Percentiles rank a stretch among this genome's conserved stretches.
phyloP scores from a whole-genome alignment of 441 rosid species.

The Syzygium malaccense region DNA sequence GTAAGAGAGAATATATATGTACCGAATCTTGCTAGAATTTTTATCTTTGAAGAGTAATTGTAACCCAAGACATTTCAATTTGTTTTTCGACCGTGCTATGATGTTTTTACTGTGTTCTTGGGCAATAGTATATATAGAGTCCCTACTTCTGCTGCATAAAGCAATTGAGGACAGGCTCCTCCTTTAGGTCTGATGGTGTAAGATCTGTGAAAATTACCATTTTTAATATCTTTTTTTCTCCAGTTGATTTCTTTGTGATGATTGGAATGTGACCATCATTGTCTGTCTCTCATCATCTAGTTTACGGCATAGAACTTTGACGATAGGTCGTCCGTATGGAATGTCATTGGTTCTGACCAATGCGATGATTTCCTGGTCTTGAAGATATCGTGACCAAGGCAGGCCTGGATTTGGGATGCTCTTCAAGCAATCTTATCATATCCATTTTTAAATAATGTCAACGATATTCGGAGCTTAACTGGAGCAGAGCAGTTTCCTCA shows the following conservation, averaged over 20 bases:
- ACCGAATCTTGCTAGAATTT: background rate
- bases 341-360: background rate
- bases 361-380: background rate
- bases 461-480: background rate
- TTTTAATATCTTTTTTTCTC: background rate
- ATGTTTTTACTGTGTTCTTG: background rate
- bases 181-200: background rate
- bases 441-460: background rate
- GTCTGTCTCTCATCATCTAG: background rate
- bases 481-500: background rate
- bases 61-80: background rate
- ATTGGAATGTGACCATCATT: background rate
- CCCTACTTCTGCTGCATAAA: background rate
- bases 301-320: background rate
- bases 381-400: background rate
- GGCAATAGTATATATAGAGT: background rate
- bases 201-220: background rate
- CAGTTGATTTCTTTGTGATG: background rate
- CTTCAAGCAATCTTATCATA: background rate
- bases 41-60: background rate
- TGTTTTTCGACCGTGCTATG: background rate
- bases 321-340: background rate
- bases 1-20: constrained; percentile 30
- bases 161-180: background rate
- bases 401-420: background rate